These are phyloP conservation scores for Craterostigma plantagineum DNA, from an alignment of 257 asterid species.

Conservation along the genomic window DNA sequence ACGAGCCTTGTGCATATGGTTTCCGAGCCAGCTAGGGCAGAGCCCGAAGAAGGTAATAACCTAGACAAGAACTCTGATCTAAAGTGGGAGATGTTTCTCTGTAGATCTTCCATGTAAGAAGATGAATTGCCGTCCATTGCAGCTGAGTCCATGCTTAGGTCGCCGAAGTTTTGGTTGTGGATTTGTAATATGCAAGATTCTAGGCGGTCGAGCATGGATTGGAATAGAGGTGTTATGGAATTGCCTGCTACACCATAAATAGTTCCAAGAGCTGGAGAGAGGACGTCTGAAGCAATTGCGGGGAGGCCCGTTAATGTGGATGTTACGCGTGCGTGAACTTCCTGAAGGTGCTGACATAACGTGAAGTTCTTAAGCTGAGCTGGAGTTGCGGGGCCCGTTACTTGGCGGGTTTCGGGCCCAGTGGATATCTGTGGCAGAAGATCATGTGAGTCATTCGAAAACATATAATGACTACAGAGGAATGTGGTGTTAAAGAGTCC, in stretches of 20 bases:
- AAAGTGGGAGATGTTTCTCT: slow-evolving; percentile 60
- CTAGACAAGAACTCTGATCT: slow-evolving; percentile 66
- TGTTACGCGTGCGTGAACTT: slow-evolving; percentile 56
- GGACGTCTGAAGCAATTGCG: slow-evolving; percentile 51
- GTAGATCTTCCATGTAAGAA: slow-evolving; percentile 92
- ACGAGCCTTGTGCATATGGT: slow-evolving; percentile 76
- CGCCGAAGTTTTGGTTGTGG: slow-evolving; percentile 70
- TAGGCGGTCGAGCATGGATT: slow-evolving; percentile 85
- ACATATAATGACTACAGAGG: too few species aligned
- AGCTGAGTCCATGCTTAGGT: slow-evolving; percentile 48
- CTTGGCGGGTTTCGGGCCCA: slow-evolving; percentile 95
- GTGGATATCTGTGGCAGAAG: slow-evolving; percentile 51
- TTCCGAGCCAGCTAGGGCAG: slow-evolving; percentile 29
- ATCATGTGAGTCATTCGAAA: slow-evolving; percentile 1
- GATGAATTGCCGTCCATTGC: slow-evolving; percentile 73
- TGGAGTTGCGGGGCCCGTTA: slow-evolving; percentile 73
- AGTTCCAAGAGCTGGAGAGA: slow-evolving; percentile 71
- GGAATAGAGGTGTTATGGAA: slow-evolving; percentile 78
- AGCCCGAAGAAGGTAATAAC: slow-evolving; percentile 58
- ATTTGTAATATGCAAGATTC: slow-evolving; percentile 77
- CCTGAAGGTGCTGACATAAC: slow-evolving; percentile 81
- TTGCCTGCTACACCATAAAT: slow-evolving; percentile 85
- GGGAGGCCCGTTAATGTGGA: slow-evolving; percentile 54
- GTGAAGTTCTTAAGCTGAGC: slow-evolving; percentile 82
- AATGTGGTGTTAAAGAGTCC: too few species aligned